phyloP scores from a whole-genome alignment of 1,284 basidiomycete genomes.

The Cystobasidium sp. region DNA sequence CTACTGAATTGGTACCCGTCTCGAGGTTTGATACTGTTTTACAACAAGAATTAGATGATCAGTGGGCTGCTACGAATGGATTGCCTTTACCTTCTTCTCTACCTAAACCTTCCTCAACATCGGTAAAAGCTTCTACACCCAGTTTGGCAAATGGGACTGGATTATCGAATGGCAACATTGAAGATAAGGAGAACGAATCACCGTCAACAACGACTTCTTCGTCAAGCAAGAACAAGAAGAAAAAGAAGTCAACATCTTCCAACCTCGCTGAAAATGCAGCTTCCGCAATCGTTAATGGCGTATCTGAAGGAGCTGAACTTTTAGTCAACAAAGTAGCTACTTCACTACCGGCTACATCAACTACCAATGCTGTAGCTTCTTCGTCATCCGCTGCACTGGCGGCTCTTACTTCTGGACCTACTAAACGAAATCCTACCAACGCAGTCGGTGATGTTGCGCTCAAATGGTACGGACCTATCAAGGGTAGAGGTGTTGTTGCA shows the following conservation, averaged over 20 bases:
- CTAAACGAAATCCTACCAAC: conserved; percentile 17
- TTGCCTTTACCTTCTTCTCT: conserved; percentile 13
- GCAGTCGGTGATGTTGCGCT: conserved; percentile 22
- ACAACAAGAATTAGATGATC: conserved; percentile 22
- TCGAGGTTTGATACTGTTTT: conserved; percentile 16
- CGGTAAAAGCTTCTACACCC: conserved; percentile 1
- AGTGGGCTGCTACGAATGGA: conserved; percentile 22
- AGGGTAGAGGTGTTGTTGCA: conserved; percentile 31
- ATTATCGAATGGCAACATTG: neutral
- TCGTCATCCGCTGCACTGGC: conserved; percentile 6
- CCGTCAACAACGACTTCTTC: conserved; percentile 10
- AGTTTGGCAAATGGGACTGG: neutral
- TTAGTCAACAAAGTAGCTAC: conserved; percentile 14
- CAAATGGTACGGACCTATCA: conserved; percentile 27
- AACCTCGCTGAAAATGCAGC: neutral
- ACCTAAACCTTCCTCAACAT: conserved; percentile 1
- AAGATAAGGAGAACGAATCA: conserved; percentile 25
- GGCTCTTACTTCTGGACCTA: conserved; percentile 12
- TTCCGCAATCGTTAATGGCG: conserved; percentile 14
- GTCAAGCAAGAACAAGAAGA: conserved; percentile 31
- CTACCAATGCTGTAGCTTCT: conserved; percentile 4
- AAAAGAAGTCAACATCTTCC: conserved; percentile 16
- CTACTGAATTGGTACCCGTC: conserved; percentile 21
- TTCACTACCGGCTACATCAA: conserved; percentile 14
- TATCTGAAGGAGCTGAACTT: conserved; percentile 10